Evolutionary conservation across 495 filamentous ascomycete species (phyloP).

Genomic region (Annulohypoxylon maeteangense): DNA sequence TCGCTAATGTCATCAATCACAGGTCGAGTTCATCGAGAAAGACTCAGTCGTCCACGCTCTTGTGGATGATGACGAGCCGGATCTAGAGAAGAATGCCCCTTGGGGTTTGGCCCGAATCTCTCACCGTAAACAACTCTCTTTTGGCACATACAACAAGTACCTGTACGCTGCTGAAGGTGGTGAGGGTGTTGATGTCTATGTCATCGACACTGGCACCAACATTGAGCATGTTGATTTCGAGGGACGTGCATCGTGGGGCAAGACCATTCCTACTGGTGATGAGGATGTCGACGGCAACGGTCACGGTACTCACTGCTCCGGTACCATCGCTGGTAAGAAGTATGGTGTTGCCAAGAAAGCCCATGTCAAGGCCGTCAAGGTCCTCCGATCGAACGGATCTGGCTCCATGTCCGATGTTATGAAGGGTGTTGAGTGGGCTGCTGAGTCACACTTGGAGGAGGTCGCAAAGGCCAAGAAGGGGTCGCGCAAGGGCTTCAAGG

Average conservation of each 20-base stretch:
- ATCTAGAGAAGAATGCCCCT: slow-evolving; percentile 86
- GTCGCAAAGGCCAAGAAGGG: slow-evolving; percentile 79
- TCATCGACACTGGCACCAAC: slow-evolving; percentile 98
- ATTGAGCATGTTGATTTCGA: slow-evolving; percentile 94
- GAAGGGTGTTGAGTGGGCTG: slow-evolving; percentile 97
- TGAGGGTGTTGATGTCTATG: slow-evolving; percentile 98
- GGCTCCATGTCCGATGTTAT: slow-evolving; percentile 99
- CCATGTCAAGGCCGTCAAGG: slow-evolving; percentile 95
- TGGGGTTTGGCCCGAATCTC: slow-evolving; percentile 99
- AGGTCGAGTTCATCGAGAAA: slow-evolving; percentile 97
- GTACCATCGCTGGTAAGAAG: slow-evolving; percentile 96
- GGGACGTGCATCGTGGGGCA: slow-evolving; percentile 94
- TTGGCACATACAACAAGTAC: slow-evolving; percentile 98
- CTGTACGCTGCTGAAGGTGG: slow-evolving; percentile 90
- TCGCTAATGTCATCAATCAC: slow-evolving; percentile 37
- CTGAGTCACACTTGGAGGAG: slow-evolving; percentile 77
- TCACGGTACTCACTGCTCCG: slow-evolving; percentile 99
- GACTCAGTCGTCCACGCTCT: slow-evolving; percentile 87
- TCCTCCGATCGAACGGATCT: slow-evolving; percentile 95
- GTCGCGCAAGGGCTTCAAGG: slow-evolving; percentile 96
- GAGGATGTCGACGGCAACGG: slow-evolving; percentile 95
- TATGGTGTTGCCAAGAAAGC: slow-evolving; percentile 99
- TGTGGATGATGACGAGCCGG: slow-evolving; percentile 54
- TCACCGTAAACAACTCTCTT: slow-evolving; percentile 84
- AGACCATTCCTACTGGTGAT: slow-evolving; percentile 89